phyloP scores from a whole-genome alignment of 176 grass and related monocot genomes.

The Alopecurus myosuroides region DNA sequence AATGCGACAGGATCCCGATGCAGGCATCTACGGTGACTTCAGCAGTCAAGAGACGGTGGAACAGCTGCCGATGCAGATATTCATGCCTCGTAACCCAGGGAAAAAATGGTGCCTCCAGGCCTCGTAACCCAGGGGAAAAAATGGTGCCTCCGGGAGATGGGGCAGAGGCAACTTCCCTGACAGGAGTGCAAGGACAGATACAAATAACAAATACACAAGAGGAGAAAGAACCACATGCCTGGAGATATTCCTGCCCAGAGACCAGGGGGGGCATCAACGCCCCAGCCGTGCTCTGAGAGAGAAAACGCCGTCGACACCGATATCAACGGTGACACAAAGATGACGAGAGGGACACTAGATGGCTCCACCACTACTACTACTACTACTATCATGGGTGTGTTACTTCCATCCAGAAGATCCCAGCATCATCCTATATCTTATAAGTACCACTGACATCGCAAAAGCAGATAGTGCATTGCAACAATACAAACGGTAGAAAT shows the following conservation, averaged over 20 bases:
- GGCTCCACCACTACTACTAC: not conserved
- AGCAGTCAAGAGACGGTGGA: not conserved
- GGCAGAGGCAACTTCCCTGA: not conserved
- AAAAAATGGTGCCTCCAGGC: not conserved
- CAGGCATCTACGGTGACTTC: not conserved
- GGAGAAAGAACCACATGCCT: slow-evolving; percentile 26
- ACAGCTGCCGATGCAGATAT: slow-evolving; percentile 21
- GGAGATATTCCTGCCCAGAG: slow-evolving; percentile 16
- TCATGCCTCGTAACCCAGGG: not conserved
- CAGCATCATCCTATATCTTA: not conserved
- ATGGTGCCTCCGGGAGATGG: not conserved
- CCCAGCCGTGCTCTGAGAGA: slow-evolving; percentile 38
- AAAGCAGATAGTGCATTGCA: not conserved
- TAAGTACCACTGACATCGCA: not conserved
- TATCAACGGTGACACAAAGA: not conserved
- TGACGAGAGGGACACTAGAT: slow-evolving; percentile 8
- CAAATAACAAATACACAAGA: not conserved
- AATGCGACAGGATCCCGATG: not conserved
- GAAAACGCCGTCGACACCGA: not conserved
- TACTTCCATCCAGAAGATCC: not conserved
- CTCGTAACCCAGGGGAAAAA: not conserved
- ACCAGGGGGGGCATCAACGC: slow-evolving; percentile 25
- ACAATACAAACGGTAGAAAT: not conserved
- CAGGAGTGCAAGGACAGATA: not conserved
- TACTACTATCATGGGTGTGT: not conserved